Conservation (phyloP, 108 stramenopile species). For the Nitzschia sp. region DNA sequence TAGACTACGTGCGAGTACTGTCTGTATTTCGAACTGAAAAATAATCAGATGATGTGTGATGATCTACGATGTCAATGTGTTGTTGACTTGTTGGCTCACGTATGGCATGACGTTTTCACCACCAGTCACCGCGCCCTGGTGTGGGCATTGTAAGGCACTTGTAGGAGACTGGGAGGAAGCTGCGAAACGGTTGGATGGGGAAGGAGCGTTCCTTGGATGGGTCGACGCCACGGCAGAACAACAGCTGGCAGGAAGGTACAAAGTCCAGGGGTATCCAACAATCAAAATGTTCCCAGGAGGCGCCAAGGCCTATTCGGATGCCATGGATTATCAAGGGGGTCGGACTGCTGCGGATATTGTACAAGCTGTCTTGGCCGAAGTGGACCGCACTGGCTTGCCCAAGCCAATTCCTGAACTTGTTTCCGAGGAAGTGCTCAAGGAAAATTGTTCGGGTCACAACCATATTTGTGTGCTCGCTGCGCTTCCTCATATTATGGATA, state of each 20-base stretch:
- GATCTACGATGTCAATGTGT: too few species aligned
- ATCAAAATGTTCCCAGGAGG: constrained; percentile 45
- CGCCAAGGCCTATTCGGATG: constrained; percentile 15
- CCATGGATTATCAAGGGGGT: constrained; percentile 29
- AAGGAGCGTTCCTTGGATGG: constrained; percentile 25
- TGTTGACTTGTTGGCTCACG: not conserved
- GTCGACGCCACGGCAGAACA: constrained; percentile 39
- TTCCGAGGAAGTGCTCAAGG: constrained; percentile 1
- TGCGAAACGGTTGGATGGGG: constrained; percentile 22
- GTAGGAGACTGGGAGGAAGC: constrained; percentile 37
- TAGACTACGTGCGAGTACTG: not conserved
- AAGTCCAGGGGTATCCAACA: constrained; percentile 36
- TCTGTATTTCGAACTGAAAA: too few species aligned
- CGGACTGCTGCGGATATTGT: constrained; percentile 20
- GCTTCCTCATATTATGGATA: constrained; percentile 43
- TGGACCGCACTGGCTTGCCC: constrained; percentile 31
- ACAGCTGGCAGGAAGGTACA: constrained; percentile 11
- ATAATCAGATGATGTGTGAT: too few species aligned
- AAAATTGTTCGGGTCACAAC: constrained; percentile 31
- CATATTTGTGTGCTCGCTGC: constrained; percentile 39
- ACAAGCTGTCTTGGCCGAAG: constrained; percentile 12
- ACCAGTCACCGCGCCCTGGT: constrained; percentile 41
- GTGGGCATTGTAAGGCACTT: constrained; percentile 40
- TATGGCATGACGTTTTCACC: not conserved
- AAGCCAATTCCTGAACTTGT: constrained; percentile 33